These are phyloP conservation scores for Inga laurina DNA, from an alignment of 306 rosid species.

Conservation along the genomic window DNA sequence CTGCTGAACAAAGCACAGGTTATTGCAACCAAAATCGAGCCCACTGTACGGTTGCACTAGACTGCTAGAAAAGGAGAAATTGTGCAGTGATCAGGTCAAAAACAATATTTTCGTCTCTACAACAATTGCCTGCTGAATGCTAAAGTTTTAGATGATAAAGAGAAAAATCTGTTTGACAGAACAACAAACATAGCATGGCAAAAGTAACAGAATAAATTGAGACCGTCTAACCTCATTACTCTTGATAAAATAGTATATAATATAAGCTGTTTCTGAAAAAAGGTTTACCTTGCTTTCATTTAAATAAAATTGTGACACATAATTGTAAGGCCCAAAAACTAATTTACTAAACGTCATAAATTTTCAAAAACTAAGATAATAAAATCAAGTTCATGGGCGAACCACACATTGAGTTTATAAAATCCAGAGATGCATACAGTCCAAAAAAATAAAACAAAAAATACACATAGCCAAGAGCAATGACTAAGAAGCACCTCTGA, in stretches of 20 bases:
- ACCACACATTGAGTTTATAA: constrained; percentile 11
- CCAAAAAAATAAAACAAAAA: not conserved
- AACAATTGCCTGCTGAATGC: too few species aligned
- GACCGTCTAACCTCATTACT: not conserved
- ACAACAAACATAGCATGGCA: not conserved
- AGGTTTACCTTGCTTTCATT: constrained; percentile 12
- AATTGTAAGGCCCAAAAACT: not conserved
- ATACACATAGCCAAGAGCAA: constrained; percentile 12
- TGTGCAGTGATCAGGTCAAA: too few species aligned
- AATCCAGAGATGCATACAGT: not conserved
- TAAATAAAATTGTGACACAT: not conserved
- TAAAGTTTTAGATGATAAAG: not conserved
- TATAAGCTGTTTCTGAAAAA: constrained; percentile 11
- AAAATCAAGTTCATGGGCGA: constrained; percentile 10
- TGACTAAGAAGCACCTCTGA: constrained; percentile 73
- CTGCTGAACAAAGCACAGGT: too few species aligned
- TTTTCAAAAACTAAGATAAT: not conserved
- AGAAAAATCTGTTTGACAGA: not conserved
- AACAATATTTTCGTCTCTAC: too few species aligned
- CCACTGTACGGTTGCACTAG: too few species aligned
- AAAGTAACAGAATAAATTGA: constrained; percentile 9
- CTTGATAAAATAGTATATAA: not conserved
- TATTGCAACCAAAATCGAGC: too few species aligned
- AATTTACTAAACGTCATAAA: not conserved
- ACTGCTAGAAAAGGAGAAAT: too few species aligned